phyloP scores from a whole-genome alignment of 2,329 filamentous ascomycete genomes.

The Hirsutella rhossiliensis region DNA sequence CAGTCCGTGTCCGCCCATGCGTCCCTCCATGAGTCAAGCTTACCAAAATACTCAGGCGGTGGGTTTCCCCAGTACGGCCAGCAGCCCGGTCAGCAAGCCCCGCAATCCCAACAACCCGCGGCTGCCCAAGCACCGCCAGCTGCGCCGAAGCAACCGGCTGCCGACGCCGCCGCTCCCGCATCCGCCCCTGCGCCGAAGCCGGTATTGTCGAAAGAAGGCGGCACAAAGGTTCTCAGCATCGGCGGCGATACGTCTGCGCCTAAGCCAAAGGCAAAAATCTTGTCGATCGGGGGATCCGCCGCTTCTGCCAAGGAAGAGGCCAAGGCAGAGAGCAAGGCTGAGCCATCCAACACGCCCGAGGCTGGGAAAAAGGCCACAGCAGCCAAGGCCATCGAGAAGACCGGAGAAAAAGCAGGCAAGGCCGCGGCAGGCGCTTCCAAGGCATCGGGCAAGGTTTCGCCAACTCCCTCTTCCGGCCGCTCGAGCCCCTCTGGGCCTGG shows the following conservation, averaged over 20 bases:
- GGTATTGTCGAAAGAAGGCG: constrained; percentile 39
- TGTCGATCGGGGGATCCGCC: constrained; percentile 26
- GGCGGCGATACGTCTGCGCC: constrained; percentile 44
- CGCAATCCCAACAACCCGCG: constrained; percentile 27
- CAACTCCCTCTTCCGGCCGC: constrained; percentile 70
- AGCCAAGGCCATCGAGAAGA: constrained; percentile 84
- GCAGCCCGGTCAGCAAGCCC: constrained; percentile 26
- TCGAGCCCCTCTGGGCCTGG: constrained; percentile 57
- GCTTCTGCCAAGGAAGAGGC: constrained; percentile 26
- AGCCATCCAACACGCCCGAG: constrained; percentile 40
- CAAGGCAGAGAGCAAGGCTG: constrained; percentile 38
- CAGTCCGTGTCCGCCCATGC: neutral
- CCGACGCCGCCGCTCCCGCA: constrained; percentile 18
- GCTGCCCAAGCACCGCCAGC: constrained; percentile 33
- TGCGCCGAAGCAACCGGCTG: constrained; percentile 8
- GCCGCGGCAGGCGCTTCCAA: constrained; percentile 30
- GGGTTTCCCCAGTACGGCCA: constrained; percentile 43
- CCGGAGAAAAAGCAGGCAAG: constrained; percentile 49
- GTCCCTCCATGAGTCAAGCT: neutral
- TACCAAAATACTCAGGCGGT: constrained; percentile 23
- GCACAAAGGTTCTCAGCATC: constrained; percentile 57
- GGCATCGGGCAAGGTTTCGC: constrained; percentile 59
- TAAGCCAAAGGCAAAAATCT: constrained; percentile 38
- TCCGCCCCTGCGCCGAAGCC: constrained; percentile 38
- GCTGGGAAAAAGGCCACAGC: constrained; percentile 77